Evolutionary conservation across 2,329 filamentous ascomycete genomes (phyloP).

Genomic region (Taxawa tesnikishii): DNA sequence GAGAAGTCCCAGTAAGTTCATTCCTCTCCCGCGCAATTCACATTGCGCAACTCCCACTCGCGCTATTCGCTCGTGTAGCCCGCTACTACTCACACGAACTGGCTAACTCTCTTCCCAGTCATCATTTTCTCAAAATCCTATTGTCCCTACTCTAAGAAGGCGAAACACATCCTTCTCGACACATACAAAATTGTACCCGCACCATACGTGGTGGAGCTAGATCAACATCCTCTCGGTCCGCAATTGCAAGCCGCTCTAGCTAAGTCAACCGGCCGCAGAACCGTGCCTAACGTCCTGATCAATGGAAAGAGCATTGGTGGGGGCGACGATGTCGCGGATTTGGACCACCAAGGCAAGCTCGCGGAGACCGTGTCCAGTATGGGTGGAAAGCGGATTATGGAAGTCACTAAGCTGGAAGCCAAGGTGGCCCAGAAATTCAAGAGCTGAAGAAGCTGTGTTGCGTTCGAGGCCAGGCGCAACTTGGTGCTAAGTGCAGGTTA

Average conservation of each 20-base stretch:
- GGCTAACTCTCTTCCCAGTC: conserved; percentile 25
- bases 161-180: conserved; percentile 73
- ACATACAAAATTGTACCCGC: conserved; percentile 72
- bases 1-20: conserved; percentile 31
- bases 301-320: conserved; percentile 84
- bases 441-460: too few species aligned
- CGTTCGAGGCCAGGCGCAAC: too few species aligned
- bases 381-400: conserved; percentile 53
- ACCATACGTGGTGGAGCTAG: conserved; percentile 83
- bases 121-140: conserved; percentile 95
- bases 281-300: conserved; percentile 86
- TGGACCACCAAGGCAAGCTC: conserved; percentile 51
- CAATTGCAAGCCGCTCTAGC: conserved; percentile 60
- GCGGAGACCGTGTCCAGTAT: conserved; percentile 59
- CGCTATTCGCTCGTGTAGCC: too few species aligned
- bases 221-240: conserved; percentile 63
- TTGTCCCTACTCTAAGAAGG: conserved; percentile 74
- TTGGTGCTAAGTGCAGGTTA: too few species aligned
- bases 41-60: too few species aligned
- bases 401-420: conserved; percentile 13
- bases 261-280: conserved; percentile 65
- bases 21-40: neutral
- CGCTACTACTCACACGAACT: too few species aligned
- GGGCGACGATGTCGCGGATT: conserved; percentile 66
- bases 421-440: too few species aligned